Evolutionary conservation across 2,329 filamentous ascomycete genomes (phyloP).

Genomic region (Emericellopsis cladophorae): DNA sequence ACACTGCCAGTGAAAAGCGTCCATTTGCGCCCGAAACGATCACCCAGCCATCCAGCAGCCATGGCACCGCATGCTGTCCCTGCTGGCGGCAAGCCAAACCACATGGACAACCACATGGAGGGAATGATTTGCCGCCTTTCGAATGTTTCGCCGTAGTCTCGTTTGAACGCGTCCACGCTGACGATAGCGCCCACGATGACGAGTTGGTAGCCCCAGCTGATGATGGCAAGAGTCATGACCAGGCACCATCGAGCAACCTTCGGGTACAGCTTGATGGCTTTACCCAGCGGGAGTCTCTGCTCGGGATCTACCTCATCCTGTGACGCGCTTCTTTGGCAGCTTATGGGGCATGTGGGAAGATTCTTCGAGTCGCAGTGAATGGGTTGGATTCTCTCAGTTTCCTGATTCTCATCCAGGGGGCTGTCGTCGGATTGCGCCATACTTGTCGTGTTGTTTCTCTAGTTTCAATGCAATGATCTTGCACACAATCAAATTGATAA

Average conservation of each 20-base stretch:
- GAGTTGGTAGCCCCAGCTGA: not conserved
- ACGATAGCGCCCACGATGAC: slow-evolving; percentile 12
- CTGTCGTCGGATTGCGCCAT: too few relatives aligned
- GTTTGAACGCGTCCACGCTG: slow-evolving; percentile 13
- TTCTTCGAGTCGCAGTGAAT: too few relatives aligned
- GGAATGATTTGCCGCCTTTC: slow-evolving; percentile 12
- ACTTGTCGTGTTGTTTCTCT: too few relatives aligned
- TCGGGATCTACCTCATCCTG: not conserved
- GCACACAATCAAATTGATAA: too few relatives aligned
- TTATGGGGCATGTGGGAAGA: too few relatives aligned
- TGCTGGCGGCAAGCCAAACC: slow-evolving; percentile 10
- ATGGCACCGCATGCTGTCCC: slow-evolving; percentile 12
- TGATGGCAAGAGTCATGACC: slow-evolving; percentile 11
- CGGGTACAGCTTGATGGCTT: slow-evolving; percentile 13
- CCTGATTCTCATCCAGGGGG: too few relatives aligned
- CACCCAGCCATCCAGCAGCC: slow-evolving; percentile 13
- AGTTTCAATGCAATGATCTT: too few relatives aligned
- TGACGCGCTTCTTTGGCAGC: too few relatives aligned
- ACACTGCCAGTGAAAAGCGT: slow-evolving; percentile 11
- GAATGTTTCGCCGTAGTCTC: slow-evolving; percentile 12
- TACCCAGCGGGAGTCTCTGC: slow-evolving; percentile 9
- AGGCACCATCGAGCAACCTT: slow-evolving; percentile 13
- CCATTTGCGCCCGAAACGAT: slow-evolving; percentile 11
- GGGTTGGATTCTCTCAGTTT: too few relatives aligned
- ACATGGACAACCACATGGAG: slow-evolving; percentile 13